Evolutionary conservation across 2,329 filamentous ascomycete species (phyloP), one percentile per base, ranked within the genome.

Genomic region (Hypocrella siamensis): DNA sequence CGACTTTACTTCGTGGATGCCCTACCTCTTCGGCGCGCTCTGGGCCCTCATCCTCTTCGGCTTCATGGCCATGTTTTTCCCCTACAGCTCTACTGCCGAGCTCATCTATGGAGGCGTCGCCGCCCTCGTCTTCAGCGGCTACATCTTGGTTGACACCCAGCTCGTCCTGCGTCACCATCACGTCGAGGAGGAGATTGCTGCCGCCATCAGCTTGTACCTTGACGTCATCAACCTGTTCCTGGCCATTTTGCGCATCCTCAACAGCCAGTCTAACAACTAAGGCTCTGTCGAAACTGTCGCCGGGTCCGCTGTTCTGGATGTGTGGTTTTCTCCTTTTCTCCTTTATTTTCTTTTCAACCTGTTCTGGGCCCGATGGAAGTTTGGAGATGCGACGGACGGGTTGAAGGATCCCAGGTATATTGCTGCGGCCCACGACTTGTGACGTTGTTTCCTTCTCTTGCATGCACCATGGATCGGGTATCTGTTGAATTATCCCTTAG

Each of bases 191-290:
- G 86, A 94, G 65, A 94, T 96, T 52, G 85, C 86, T 6, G 88
- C 88, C 31, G 78, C 83, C 8, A 93, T 98, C 56, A 90, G 82
- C 51, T 68, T 98, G 30, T 98, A 98, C 54, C 70, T 98, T 31
- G 88, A 96, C 54, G 76, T 96, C 41, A 83, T 96, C 64, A 98
- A 98, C 68, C 58, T 98, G 43, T 98, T 98, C 73, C 66, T 98
- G 43, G 79, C 84, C 32, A 98, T 98, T 49, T 65, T 98, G 49
- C 72, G 90, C 49, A 96, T 98, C 46, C 65, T 98, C 49, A 98
- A 98, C 67, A 92, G 79, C 63, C 83, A 93, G 67, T 79, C 75
- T 52, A 88, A 93, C 59, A 92, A 94, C 68, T 96, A 75, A 48
- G 38, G 15, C 9, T 11, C 25, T 27, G 25, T 15, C 21, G 21